These are phyloP conservation scores for Candida taoyuanica DNA, from an alignment of 805 yeast species.

Conservation along the genomic window DNA sequence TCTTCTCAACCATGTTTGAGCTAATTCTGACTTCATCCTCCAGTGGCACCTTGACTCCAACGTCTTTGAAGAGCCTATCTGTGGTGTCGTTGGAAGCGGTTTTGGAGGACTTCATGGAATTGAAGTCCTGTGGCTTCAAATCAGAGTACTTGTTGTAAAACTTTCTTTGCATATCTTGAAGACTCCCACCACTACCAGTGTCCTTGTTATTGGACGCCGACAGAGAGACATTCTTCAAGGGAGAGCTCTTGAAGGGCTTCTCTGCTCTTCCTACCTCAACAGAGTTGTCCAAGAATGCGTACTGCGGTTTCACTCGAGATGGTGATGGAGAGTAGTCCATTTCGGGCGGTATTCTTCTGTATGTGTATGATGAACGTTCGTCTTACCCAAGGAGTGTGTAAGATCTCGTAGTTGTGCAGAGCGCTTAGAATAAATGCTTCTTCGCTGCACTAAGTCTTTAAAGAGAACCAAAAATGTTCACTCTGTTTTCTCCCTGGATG, in stretches of 20 bases:
- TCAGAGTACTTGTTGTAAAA: conserved; percentile 22
- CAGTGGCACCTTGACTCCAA: conserved; percentile 17
- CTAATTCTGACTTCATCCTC: conserved; percentile 32
- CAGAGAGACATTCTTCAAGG: conserved; percentile 11
- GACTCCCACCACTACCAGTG: conserved; percentile 5
- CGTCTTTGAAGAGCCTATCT: conserved; percentile 21
- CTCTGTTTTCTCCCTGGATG: not conserved
- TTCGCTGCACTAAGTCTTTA: too few relatives aligned
- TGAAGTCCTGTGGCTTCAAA: conserved; percentile 17
- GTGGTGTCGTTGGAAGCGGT: conserved; percentile 14
- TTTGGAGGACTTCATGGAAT: conserved; percentile 14
- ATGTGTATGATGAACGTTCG: too few relatives aligned
- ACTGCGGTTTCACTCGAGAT: conserved; percentile 19
- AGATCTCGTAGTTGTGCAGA: too few relatives aligned
- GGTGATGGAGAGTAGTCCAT: conserved; percentile 29
- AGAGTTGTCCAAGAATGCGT: conserved; percentile 22
- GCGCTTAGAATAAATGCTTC: too few relatives aligned
- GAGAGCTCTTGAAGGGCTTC: conserved; percentile 15
- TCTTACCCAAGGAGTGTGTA: too few relatives aligned
- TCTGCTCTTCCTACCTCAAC: conserved; percentile 21
- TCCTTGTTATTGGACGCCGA: conserved; percentile 1
- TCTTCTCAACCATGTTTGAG: conserved; percentile 34
- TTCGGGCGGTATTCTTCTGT: not conserved
- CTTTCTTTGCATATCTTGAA: conserved; percentile 18
- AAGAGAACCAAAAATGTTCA: too few relatives aligned